Evolutionary conservation across 352 stramenopile genomes (phyloP), one percentile per base, ranked within the genome.

Genomic region (Plasmopara halstedii): DNA sequence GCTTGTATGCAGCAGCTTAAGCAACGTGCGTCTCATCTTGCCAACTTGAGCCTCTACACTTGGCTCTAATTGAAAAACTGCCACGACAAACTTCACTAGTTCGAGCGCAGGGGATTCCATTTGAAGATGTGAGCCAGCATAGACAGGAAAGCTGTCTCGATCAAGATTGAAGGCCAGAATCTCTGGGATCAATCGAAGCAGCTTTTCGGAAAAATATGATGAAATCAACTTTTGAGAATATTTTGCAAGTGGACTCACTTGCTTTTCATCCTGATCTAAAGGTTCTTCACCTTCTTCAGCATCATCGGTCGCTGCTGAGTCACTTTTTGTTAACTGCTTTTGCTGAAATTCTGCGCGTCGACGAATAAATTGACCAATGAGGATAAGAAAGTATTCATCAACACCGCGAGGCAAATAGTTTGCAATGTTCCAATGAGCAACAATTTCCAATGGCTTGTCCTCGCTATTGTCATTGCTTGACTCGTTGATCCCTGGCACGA

Each of bases 1-100:
- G 37, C 74, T 90, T 29, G 71, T 75, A 15, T 67, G 71, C 23
- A 94, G 46, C n/a, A 88, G 53, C 37, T 86, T 85, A 2, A 98
- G 72, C 14, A 98, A 55, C 49, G 87, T 95, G 45, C 90, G 85
- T 61, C 90, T 94, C 56, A 98, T 74, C 38, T 88, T 86, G 36
- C 83, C 69, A 10, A 98, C 82, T 56, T 97, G 83, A 8, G 85
- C 68, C 15, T 92, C 80, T 0, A 98, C 75, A 29, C 83, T 86
- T 6, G 78, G 55, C 59, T 99, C 97, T 11, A 99, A 64, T 31
- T 85, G 51, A 33, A 99, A 80, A 10, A 99, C 80, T 14, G 84
- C 71, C 50, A 83, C 89, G 17, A 98, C 73, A 46, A 87, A 96
- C 64, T 99, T 99, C 25, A 98, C 92, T 38, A 99, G 94, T 62